Conservation (phyloP, 2,329 filamentous ascomycete species). For the Beauveria medogensis region DNA sequence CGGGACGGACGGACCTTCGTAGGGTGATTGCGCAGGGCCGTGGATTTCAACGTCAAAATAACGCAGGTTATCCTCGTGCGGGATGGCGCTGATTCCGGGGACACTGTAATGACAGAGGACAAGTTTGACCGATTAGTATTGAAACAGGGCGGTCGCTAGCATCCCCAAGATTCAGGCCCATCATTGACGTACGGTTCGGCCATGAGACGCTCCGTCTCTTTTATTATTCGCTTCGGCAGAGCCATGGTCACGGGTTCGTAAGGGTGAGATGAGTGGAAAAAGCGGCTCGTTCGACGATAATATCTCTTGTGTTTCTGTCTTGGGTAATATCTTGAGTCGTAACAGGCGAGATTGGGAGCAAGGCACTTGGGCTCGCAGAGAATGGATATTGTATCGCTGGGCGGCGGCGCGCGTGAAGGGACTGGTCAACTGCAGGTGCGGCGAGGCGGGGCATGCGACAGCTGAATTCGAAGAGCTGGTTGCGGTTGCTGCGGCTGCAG, state of each 20-base stretch:
- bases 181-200: conserved; percentile 71
- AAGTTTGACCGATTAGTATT: neutral
- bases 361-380: neutral
- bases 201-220: conserved; percentile 96
- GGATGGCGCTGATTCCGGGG: conserved; percentile 88
- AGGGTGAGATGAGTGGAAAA: too few relatives aligned
- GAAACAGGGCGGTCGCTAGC: neutral
- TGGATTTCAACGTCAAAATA: conserved; percentile 98
- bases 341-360: neutral
- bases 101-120: conserved; percentile 49
- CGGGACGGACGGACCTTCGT: conserved; percentile 62
- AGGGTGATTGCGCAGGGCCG: conserved; percentile 84
- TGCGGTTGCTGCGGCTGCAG: too few relatives aligned
- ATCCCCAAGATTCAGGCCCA: neutral
- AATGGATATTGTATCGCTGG: neutral
- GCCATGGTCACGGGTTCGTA: conserved; percentile 42
- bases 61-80: conserved; percentile 92
- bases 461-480: neutral
- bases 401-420: neutral
- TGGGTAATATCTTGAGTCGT: neutral
- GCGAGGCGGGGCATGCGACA: conserved; percentile 8
- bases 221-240: conserved; percentile 92
- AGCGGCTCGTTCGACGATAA: neutral
- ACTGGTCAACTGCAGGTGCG: conserved; percentile 6
- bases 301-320: neutral